A percentile compares a stretch with the other conserved stretches of the same genome.
Evolutionary conservation across 441 rosid species (phyloP).

Genomic region (Adansonia rubrostipa): DNA sequence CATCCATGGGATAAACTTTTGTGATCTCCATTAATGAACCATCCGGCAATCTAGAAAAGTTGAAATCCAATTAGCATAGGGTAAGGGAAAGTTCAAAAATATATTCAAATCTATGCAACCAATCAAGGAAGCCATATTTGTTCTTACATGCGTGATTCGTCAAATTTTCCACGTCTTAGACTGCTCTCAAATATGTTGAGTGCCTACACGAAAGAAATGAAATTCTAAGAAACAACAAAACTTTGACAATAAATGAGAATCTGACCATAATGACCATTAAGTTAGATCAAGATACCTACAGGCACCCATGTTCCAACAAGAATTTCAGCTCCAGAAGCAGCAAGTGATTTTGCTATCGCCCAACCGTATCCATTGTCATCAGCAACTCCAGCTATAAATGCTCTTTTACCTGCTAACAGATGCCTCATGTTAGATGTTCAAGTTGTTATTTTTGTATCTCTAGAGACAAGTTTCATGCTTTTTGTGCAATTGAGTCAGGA

Average conservation of each 20-base stretch:
- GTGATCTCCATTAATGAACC: constrained; percentile 46
- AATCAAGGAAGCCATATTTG: neutral
- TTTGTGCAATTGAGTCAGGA: neutral
- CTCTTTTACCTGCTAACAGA: constrained; percentile 70
- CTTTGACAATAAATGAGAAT: constrained; percentile 16
- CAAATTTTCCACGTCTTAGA: constrained; percentile 62
- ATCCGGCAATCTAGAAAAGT: constrained; percentile 42
- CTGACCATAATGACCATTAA: too few relatives aligned
- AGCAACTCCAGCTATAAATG: constrained; percentile 95
- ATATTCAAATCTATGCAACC: constrained; percentile 17
- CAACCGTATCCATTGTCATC: constrained; percentile 99
- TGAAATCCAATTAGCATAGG: neutral
- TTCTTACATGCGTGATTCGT: constrained; percentile 50
- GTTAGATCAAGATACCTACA: constrained; percentile 48
- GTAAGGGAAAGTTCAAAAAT: neutral
- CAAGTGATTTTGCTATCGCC: constrained; percentile 99
- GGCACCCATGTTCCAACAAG: constrained; percentile 99
- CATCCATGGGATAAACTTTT: constrained; percentile 51
- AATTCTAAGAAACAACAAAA: neutral
- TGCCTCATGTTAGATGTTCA: neutral
- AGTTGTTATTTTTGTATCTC: neutral
- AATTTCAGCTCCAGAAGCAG: constrained; percentile 98
- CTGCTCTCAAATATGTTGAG: constrained; percentile 38
- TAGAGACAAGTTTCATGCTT: neutral
- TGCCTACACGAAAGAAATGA: constrained; percentile 15